Base-by-base conservation (phyloP, 768 basidiomycete genomes). In the Mycena rebaudengoi region DNA sequence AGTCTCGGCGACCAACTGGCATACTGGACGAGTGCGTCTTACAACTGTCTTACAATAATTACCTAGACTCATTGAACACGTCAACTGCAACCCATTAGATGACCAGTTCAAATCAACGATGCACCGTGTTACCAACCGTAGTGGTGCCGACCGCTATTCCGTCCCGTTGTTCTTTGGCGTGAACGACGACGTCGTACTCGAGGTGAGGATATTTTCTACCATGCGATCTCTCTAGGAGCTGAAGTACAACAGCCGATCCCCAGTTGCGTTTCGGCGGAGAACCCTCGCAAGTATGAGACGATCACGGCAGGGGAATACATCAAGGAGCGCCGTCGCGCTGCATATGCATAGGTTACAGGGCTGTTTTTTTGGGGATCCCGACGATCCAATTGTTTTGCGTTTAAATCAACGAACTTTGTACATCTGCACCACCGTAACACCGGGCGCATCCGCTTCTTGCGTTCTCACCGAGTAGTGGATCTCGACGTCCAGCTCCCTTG, bases 401-500 rank as follows among this genome's bases (percentile, higher is more conserved):
- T n/a, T n/a, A n/a, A 18, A 56, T 76, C 78, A 95, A 69, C 92
- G 85, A 53, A 96, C 88, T 74, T 88, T 91, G 78, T 87, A 96
- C 69, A 91, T 87, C 73, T 94, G 91, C 21, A 94, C 89, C 21
- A 86, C 77, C n/a, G 83, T 77, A 39, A 78, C 77, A 32, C 79
- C 75, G 30, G 75, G 69, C 7, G 74, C 71, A 23, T 79, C 76
- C 12, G 72, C 79, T 32, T 87, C 84, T 25, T 78, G 68, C 4
- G 6, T 23, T 44, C 79, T 75, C 10, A 85, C 81, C 18, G 79
- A 82, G 65, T 91, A 96, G 74, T 96, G 94, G 35, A 98, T 93
- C 79, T 97, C 96, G 14, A 98, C 87, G 64, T 96, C 91, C 46
- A 98, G 78, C 73, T 98, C 96, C 48, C 97, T 83, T 39, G 92